Evolutionary conservation across 495 filamentous ascomycete genomes (phyloP), one percentile per base, ranked within the genome.

Genomic region (Tuber aestivum): DNA sequence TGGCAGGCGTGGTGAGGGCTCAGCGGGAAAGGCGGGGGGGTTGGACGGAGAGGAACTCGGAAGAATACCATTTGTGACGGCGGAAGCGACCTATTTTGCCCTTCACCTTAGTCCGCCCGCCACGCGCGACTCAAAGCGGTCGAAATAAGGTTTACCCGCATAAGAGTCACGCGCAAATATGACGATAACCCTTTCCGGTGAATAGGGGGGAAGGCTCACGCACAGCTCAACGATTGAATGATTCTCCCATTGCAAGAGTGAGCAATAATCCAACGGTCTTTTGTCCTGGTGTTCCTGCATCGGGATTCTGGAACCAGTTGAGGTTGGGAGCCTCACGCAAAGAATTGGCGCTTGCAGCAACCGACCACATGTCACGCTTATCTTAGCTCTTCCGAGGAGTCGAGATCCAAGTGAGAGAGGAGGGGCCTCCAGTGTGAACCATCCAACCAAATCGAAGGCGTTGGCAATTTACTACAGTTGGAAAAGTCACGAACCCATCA

Each of bases 351-450:
- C 27, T 61, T 61, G 50, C 50, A 61, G 50, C 50, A 61, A 2
- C 50, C 50, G 50, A 61, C 50, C 50, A 27, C 50, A 56, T 65
- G 56, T 65, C 56, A 65, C 56, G 56, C 56, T 65, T 65, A 65
- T 65, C 56, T 65, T 65, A 35, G 56, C 56, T 18, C 56, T 32
- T 65, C 56, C 56, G 56, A 65, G 14, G 35, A 5, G 56, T 65
- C 4, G 56, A 65, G 27, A 65, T 27, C 50, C 10, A 50, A 50
- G 50, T 61, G 50, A 32, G 10, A 16, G 27, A 32, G 50, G n/a
- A 32, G n/a, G n/a, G 5, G 2, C 50, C 50, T 32, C 32, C n/a
- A 32, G n/a, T 32, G 10, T n/a, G 50, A 61, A 5, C n/a, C 12
- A 16, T 61, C 50, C n/a, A 61, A 32, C 32, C 10, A 61, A 10